Conservation (phyloP, 73 alveolate genomes). For the Paraurostyla sp. region DNA sequence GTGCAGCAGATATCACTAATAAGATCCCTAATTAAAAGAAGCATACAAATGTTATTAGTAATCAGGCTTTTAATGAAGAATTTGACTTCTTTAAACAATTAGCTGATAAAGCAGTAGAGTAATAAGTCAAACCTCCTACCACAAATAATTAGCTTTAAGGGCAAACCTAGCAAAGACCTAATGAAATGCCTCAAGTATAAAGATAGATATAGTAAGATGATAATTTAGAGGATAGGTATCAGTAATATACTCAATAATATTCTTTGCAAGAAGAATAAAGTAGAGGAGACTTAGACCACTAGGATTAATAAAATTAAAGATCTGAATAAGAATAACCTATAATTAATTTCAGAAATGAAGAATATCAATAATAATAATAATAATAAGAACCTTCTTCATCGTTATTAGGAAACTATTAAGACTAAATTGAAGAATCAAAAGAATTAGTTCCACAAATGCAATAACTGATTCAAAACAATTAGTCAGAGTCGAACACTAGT, state of each 20-base stretch:
- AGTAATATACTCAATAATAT: not conserved
- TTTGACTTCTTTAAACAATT: not conserved
- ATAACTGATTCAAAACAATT: too few relatives aligned
- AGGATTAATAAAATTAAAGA: not conserved
- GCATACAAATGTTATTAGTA: not conserved
- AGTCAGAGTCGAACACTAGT: too few relatives aligned
- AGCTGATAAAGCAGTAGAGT: not conserved
- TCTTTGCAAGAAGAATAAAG: constrained; percentile 32
- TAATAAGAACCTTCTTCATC: not conserved
- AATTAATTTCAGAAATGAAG: not conserved
- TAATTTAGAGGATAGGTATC: not conserved
- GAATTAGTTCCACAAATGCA: too few relatives aligned
- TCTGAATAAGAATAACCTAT: not conserved
- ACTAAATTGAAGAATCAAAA: too few relatives aligned
- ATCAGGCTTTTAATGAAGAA: not conserved
- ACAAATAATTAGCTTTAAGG: not conserved
- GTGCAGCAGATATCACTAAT: constrained; percentile 39
- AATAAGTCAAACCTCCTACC: too few relatives aligned
- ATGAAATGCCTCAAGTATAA: not conserved
- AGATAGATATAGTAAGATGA: not conserved
- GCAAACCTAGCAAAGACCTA: not conserved
- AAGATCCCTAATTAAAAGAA: not conserved
- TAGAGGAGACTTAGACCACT: not conserved
- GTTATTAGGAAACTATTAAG: not conserved
- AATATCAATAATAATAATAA: not conserved